Evolutionary conservation across 371 early-diverging fungal genomes (phyloP).

Genomic region (Vavraia culicis): DNA sequence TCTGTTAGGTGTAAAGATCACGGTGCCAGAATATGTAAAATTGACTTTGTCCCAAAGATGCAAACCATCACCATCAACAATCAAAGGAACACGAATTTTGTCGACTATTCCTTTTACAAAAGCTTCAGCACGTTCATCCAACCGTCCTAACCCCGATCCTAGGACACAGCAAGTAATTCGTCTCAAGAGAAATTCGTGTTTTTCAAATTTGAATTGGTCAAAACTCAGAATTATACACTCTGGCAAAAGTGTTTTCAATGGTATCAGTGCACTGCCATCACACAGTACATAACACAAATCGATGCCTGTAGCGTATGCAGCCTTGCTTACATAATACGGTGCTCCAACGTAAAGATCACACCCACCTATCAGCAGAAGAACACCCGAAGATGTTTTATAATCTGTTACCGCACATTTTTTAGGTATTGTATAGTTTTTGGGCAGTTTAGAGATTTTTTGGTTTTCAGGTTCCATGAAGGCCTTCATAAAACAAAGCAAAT

Average conservation of each 20-base stretch:
- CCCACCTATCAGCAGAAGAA: constrained; percentile 35
- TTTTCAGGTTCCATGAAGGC: too few relatives aligned
- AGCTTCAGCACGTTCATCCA: not conserved
- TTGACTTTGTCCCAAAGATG: not conserved
- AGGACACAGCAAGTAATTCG: constrained; percentile 32
- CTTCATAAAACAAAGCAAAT: too few relatives aligned
- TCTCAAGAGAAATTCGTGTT: constrained; percentile 22
- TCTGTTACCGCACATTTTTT: too few relatives aligned
- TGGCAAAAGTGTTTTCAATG: constrained; percentile 49
- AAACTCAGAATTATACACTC: constrained; percentile 27
- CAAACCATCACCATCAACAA: constrained; percentile 40
- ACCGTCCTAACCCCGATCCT: constrained; percentile 32
- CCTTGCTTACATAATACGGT: constrained; percentile 61
- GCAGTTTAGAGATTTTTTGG: too few relatives aligned
- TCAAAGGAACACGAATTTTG: constrained; percentile 22
- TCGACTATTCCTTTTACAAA: not conserved
- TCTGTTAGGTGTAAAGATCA: constrained; percentile 37
- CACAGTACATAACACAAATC: constrained; percentile 72
- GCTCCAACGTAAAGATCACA: constrained; percentile 57
- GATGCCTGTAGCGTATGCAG: constrained; percentile 58
- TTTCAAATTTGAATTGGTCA: not conserved
- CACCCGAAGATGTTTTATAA: constrained; percentile 3
- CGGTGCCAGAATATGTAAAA: constrained; percentile 9
- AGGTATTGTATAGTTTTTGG: too few relatives aligned
- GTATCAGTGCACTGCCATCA: constrained; percentile 53